Base-by-base conservation (phyloP, 495 filamentous ascomycete genomes). In the Penicillium manginii region DNA sequence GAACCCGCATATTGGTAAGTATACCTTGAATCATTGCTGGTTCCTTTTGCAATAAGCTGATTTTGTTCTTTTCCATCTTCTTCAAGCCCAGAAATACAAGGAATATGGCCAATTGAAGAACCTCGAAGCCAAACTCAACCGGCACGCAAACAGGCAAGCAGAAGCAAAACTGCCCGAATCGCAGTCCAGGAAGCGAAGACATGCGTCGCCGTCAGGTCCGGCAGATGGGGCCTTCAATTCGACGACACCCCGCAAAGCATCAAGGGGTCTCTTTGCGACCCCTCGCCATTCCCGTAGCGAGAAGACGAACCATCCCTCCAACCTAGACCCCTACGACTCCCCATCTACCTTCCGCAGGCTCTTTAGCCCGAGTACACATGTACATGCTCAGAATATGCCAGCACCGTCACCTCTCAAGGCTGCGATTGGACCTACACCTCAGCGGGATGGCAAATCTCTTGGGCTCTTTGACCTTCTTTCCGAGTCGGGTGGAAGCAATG, bases 391-490 rank as follows among this genome's bases (percentile, higher is more conserved):
- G 77, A 37, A 76, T 22, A 53, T 63, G 29, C 64, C 68, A 31
- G 65, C 71, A 19, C 63, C 61, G 1, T 68, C 73, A 5, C 77
- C 75, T 2, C 55, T 78, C 8, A 78, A 78, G 39, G 54, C 71
- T 43, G 71, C 74, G 19, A 82, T 97, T 60, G 92, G 92, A 7
- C 93, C 93, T 2, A 98, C 94, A 2, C 94, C 94, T 2, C 93
- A 97, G 63, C 89, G 88, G 58, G 90, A 96, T 71, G 94, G 94
- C 12, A 85, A 84, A 39, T 84, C 94, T 1, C 78, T 98, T 0
- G 93, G 94, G 4, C 73, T 98, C n/a, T 98, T 98, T 65, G 94
- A 98, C 68, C 79, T 92, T 26, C 80, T 96, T 6, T 83, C 84
- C 21, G 83, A 84, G 39, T 83, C 86, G 2, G 73, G 80, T 4